These are phyloP conservation scores for Pistacia atlantica DNA, from an alignment of 345 rosid genomes.

Conservation along the genomic window DNA sequence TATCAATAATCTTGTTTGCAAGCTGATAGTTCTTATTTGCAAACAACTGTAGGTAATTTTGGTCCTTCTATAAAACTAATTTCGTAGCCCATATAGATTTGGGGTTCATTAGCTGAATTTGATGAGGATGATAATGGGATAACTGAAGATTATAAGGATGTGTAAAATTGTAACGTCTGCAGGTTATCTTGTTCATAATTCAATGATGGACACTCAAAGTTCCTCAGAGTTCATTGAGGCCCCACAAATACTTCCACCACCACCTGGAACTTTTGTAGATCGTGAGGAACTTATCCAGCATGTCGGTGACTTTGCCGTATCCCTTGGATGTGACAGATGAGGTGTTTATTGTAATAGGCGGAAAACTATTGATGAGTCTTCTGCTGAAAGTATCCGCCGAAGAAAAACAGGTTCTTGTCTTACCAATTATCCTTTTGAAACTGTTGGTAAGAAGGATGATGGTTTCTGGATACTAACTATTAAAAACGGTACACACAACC, in stretches of 20 bases:
- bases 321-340: too few species aligned
- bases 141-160: neutral
- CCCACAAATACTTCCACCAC: constrained; percentile 54
- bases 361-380: too few species aligned
- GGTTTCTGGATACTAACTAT: constrained; percentile 66
- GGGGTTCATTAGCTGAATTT: neutral
- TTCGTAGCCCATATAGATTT: neutral
- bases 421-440: constrained; percentile 73
- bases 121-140: neutral
- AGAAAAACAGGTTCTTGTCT: constrained; percentile 63
- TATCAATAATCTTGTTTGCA: constrained; percentile 7
- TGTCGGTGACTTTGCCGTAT: too few species aligned
- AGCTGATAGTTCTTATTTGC: neutral
- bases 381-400: too few species aligned
- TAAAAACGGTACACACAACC: constrained; percentile 65
- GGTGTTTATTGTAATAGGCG: too few species aligned
- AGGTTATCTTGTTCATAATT: constrained; percentile 23
- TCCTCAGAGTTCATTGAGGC: constrained; percentile 31
- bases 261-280: constrained; percentile 56
- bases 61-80: neutral
- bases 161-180: constrained; percentile 13
- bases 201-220: constrained; percentile 37
- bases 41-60: neutral
- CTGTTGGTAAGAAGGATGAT: constrained; percentile 63
- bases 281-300: too few species aligned